Conservation (phyloP, 1,139 yeast genomes). For the Sugiyamaella neomexicana region DNA sequence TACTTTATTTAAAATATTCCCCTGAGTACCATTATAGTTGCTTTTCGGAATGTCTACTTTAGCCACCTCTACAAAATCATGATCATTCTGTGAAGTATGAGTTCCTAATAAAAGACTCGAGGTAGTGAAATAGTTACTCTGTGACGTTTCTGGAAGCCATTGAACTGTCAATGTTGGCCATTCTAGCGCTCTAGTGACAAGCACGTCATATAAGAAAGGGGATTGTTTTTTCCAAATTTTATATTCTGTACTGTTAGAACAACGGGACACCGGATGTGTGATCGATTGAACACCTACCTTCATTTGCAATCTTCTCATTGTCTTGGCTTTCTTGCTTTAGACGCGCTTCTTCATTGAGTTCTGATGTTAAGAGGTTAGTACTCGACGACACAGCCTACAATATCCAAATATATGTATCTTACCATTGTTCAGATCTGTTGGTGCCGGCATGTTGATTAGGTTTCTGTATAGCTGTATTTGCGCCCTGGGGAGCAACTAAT, state of each 20-base stretch:
- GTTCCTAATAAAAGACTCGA: conserved; percentile 67
- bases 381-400: background rate
- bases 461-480: background rate
- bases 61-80: conserved; percentile 74
- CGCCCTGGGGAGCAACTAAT: background rate
- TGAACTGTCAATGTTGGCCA: conserved; percentile 51
- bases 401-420: background rate
- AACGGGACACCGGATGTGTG: no score
- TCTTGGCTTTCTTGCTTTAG: conserved; percentile 51
- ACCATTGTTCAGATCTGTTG: conserved; percentile 8
- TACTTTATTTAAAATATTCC: conserved; percentile 39
- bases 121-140: conserved; percentile 28
- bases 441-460: background rate
- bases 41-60: conserved; percentile 65
- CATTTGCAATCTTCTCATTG: conserved; percentile 48
- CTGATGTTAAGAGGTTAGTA: background rate
- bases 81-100: conserved; percentile 77
- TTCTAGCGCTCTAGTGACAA: conserved; percentile 63
- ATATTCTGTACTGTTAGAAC: conserved; percentile 29
- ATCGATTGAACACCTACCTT: conserved; percentile 34
- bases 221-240: conserved; percentile 81
- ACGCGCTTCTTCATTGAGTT: conserved; percentile 15
- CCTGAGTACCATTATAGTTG: conserved; percentile 26
- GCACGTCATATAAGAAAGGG: conserved; percentile 77
- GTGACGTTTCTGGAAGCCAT: conserved; percentile 42